These are phyloP conservation scores for Acacia crassicarpa DNA, from an alignment of 306 rosid genomes.

Conservation along the genomic window DNA sequence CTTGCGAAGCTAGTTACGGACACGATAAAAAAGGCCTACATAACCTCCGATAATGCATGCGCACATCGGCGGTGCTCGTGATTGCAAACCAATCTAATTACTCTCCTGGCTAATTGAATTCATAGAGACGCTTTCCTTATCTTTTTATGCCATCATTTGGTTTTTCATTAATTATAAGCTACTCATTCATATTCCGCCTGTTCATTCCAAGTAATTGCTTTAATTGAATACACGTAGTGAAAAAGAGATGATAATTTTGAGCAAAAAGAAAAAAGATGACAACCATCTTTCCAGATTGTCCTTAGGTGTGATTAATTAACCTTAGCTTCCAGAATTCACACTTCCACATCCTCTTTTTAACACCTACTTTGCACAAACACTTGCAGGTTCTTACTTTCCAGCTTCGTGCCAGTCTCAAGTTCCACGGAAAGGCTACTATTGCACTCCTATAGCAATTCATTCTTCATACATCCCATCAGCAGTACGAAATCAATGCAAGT, in stretches of 20 bases:
- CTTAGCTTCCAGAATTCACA: not conserved
- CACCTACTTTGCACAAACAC: not conserved
- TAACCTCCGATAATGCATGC: no score
- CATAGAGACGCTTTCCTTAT: not conserved
- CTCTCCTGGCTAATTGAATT: not conserved
- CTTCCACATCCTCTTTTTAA: not conserved
- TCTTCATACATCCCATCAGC: not conserved
- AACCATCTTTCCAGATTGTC: not conserved
- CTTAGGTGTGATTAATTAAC: not conserved
- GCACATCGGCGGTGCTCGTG: no score
- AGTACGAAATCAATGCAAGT: not conserved
- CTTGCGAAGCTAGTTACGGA: no score
- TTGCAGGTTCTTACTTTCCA: not conserved
- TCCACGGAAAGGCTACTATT: not conserved
- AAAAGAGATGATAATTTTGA: no score
- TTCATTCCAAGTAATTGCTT: not conserved
- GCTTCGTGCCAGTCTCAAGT: not conserved
- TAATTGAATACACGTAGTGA: not conserved
- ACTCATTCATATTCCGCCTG: no score
- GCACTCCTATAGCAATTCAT: not conserved
- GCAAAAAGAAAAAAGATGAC: no score
- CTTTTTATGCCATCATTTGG: not conserved
- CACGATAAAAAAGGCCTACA: no score
- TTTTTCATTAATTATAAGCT: no score
- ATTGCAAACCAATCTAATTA: not conserved